Conservation (phyloP, 176 grass and related monocot species). For the Paspalum notatum region DNA sequence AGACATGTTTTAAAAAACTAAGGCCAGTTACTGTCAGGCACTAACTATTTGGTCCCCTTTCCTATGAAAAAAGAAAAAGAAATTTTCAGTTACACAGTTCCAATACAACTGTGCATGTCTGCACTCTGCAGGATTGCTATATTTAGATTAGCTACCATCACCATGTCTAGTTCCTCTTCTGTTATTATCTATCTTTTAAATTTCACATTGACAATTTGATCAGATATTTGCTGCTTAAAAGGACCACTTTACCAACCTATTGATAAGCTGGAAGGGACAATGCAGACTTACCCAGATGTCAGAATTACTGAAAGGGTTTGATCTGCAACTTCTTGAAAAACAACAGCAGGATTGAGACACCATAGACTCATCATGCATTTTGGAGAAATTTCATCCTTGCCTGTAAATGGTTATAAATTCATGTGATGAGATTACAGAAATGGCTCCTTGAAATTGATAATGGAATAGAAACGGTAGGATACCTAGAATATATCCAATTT, state of each 20-base stretch:
- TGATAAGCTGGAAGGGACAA: not conserved
- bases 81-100: constrained; percentile 2
- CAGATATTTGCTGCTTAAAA: not conserved
- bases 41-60: not conserved
- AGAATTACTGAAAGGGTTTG: constrained; percentile 85
- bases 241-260: not conserved
- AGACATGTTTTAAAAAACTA: not conserved
- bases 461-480: constrained; percentile 24
- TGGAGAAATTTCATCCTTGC: constrained; percentile 43
- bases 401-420: constrained; percentile 47
- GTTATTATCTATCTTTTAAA: not conserved
- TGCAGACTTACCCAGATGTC: constrained; percentile 76
- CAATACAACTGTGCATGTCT: not conserved
- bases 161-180: constrained; percentile 8
- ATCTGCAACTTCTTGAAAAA: constrained; percentile 84
- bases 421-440: constrained; percentile 8
- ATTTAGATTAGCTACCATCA: constrained; percentile 11
- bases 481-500: not conserved
- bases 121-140: not conserved
- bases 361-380: constrained; percentile 85
- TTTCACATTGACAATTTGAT: not conserved
- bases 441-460: constrained; percentile 13
- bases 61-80: not conserved
- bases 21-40: not conserved
- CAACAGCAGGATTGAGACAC: constrained; percentile 93